Conservation (phyloP, 345 rosid species). For the Euphorbia pulcherrima region DNA sequence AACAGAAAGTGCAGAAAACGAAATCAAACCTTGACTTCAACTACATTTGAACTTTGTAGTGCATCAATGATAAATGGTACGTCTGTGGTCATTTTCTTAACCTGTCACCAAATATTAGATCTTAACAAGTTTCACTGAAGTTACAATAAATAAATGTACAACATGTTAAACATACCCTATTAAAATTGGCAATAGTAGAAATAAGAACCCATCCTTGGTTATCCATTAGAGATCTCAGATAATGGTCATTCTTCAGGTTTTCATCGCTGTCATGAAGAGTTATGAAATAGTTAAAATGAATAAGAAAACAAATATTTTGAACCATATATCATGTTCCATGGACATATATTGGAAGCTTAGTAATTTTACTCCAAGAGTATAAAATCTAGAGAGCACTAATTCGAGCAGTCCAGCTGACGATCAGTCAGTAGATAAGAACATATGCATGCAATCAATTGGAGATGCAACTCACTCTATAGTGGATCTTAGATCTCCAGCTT, state of each 20-base stretch:
- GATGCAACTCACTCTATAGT: not conserved
- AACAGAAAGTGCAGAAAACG: constrained; percentile 16
- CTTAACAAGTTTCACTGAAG: not conserved
- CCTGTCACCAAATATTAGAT: constrained; percentile 53
- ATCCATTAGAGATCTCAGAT: constrained; percentile 80
- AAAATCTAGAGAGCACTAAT: not conserved
- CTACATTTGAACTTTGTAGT: constrained; percentile 54
- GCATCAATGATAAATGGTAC: constrained; percentile 65
- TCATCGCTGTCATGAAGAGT: constrained; percentile 63
- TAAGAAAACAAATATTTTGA: not conserved
- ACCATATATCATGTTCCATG: not conserved
- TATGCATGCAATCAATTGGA: not conserved
- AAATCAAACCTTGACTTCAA: constrained; percentile 77
- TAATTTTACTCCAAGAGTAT: not conserved
- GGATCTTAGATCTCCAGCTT: not conserved
- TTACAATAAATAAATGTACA: constrained; percentile 1
- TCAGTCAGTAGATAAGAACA: not conserved
- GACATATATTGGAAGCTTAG: not conserved
- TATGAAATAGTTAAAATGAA: constrained; percentile 12
- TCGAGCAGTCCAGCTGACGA: not conserved
- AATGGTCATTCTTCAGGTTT: constrained; percentile 67
- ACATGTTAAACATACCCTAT: constrained; percentile 58
- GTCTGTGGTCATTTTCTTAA: constrained; percentile 78
- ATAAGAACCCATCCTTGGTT: constrained; percentile 86
- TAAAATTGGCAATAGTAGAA: constrained; percentile 67